Percentiles rank a stretch among this genome's conserved stretches.
Conservation (phyloP, 1,284 basidiomycete species). For the Irpex sp. region DNA sequence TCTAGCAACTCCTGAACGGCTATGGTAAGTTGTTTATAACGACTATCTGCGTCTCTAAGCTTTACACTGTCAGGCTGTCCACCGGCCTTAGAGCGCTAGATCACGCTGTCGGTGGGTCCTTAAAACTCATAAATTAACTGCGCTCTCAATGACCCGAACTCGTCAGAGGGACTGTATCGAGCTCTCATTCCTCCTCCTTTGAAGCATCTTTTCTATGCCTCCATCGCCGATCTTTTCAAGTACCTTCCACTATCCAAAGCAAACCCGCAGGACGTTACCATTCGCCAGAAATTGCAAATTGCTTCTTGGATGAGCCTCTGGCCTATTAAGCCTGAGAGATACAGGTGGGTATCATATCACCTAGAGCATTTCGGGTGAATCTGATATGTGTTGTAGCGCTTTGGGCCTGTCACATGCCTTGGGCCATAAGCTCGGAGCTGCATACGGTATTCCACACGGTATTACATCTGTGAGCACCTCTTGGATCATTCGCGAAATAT, state of each 20-base stretch:
- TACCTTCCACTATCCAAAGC: constrained; percentile 66
- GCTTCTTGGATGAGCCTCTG: constrained; percentile 81
- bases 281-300: constrained; percentile 67
- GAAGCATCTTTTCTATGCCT: constrained; percentile 63
- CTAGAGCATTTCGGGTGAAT: not conserved
- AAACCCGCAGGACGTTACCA: constrained; percentile 51
- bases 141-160: not conserved
- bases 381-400: constrained; percentile 34
- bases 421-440: constrained; percentile 74
- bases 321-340: constrained; percentile 56
- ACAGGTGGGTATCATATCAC: constrained; percentile 42
- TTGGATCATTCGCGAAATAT: not conserved
- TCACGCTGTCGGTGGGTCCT: constrained; percentile 62
- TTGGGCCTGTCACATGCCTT: constrained; percentile 73
- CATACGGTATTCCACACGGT: constrained; percentile 76
- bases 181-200: constrained; percentile 53
- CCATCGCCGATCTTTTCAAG: constrained; percentile 69
- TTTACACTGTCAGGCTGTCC: constrained; percentile 53
- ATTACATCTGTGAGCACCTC: constrained; percentile 60
- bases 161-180: constrained; percentile 65
- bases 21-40: constrained; percentile 48
- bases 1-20: constrained; percentile 65
- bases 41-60: not conserved
- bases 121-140: not conserved
- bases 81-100: constrained; percentile 76